A percentile compares a stretch with the other conserved stretches of the same genome.
Conservation (phyloP, 352 stramenopile genomes). For the Phytophthora pluvialis region DNA sequence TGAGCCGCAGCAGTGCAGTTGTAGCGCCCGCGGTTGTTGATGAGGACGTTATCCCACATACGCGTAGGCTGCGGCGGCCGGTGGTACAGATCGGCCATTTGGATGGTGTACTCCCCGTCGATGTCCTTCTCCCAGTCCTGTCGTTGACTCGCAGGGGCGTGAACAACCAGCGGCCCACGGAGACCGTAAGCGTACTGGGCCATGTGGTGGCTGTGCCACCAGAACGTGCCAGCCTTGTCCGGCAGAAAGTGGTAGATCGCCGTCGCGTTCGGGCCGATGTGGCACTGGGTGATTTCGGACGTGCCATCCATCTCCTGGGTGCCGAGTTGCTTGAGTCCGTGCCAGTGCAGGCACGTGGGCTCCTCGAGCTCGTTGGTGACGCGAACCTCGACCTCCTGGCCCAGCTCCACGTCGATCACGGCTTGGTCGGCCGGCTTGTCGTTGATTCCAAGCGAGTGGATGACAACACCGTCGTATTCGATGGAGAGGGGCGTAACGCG, state of each 20-base stretch:
- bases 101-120: conserved; percentile 34
- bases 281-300: conserved; percentile 43
- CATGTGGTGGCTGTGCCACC: conserved; percentile 44
- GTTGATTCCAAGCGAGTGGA: conserved; percentile 39
- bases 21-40: conserved; percentile 50
- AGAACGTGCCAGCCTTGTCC: conserved; percentile 39
- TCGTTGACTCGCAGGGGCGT: conserved; percentile 20
- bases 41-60: conserved; percentile 46
- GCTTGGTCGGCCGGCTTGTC: conserved; percentile 33
- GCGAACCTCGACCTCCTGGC: conserved; percentile 36
- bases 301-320: conserved; percentile 46
- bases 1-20: conserved; percentile 35
- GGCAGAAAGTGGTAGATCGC: conserved; percentile 36
- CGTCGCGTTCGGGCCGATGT: conserved; percentile 27
- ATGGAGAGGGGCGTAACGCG: conserved; percentile 25
- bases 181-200: conserved; percentile 44
- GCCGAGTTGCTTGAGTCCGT: conserved; percentile 42
- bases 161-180: conserved; percentile 41
- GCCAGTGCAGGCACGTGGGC: conserved; percentile 42
- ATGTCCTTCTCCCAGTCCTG: conserved; percentile 29
- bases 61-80: background rate
- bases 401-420: conserved; percentile 35
- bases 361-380: conserved; percentile 32
- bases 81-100: conserved; percentile 47
- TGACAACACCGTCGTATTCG: conserved; percentile 33